Base-by-base conservation (phyloP, 208 protist species). In the Leishmania amazonensis region DNA sequence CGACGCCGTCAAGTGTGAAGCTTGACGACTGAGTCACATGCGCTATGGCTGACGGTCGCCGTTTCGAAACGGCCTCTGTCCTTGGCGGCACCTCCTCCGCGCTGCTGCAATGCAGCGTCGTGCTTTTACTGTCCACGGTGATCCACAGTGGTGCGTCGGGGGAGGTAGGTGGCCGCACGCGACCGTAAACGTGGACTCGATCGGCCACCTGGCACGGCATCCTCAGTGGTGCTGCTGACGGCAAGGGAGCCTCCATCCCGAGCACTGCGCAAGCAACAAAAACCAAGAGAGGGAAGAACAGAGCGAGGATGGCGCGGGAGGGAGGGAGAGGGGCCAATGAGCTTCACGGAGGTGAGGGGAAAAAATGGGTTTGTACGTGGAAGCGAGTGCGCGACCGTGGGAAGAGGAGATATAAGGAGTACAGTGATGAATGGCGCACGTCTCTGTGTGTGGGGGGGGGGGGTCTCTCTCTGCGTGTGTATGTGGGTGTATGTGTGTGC, bases 1-100 rank as follows among this genome's bases (percentile, higher is more conserved):
- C 62, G 2, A 99, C 87, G 17, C 77, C 83, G 75, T 98, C 96
- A 31, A 95, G 85, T 0, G 74, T 87, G 82, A 96, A 99, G 35
- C 51, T 80, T 64, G 89, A 81, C 24, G 89, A 82, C 21, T 67
- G 15, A 13, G 64, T 17, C 17, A 17, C 65, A 7, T 8, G 19
- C 31, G 7, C 47, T 15, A 8, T 74, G 28, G 40, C 5, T 4
- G 38, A 28, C 0, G 17, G 3, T 0, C 24, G 24, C 28, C 19
- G 49, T 47, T 21, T 35, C 24, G n/a, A 47, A n/a, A 40, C 19
- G 24, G 45, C 19, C 38, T 11, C 24, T 68, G 77, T 35, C 31
- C 7, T 19, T 17, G 40, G 35, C 57, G 38, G 13, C 75, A 6
- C 75, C 4, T 28, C 47, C 15, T 40, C 49, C 31, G 28, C 13